Base-by-base conservation (phyloP, 2,329 filamentous ascomycete genomes). In the Arthroderma uncinatum region DNA sequence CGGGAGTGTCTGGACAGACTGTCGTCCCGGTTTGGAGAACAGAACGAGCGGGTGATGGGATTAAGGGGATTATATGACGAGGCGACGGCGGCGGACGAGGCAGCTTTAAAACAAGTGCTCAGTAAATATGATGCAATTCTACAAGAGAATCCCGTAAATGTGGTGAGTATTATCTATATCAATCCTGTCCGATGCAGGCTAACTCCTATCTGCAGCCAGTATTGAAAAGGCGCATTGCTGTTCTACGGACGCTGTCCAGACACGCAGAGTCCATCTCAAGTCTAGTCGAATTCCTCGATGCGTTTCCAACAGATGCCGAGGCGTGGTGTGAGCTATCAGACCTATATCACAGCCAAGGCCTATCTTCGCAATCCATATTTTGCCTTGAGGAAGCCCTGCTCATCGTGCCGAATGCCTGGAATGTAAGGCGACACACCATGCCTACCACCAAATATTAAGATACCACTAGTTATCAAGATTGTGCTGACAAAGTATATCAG, bases 261-360 rank as follows among this genome's bases (percentile, higher is more conserved):
- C 76, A 76, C 1, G 66, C 80, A 1, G 89, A 96, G 61, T 88
- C 93, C 0, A 86, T 91, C 47, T 74, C 82, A 33, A 83, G 85
- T 28, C 74, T 97, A 58, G 83, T 84, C 60, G 79, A 84, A 57
- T 78, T 97, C 28, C 76, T 98, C 50, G 87, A 94, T 67, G 84
- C 86, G 60, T 87, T 85, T 56, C 91, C 93, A 1, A 95, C 88
- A 1, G 93, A 98, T 74, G 84, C 86, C 4, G 93, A 98, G 75
- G 85, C 87, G 8, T 98, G 93, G 93, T 82, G 89, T 55, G 93
- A 98, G 74, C 78, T 97, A 63, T 83, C 88, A 55, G 89, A 95
- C 68, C 74, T 96, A 60, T 97, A 98, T 72, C 78, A 90, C 30
- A 79, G 79, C 19, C 86, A 92, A 67, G 89, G 86, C 0, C 73